Evolutionary conservation across 192 early-diverging fungal species (phyloP).

Genomic region (Cetraspora pellucida): DNA sequence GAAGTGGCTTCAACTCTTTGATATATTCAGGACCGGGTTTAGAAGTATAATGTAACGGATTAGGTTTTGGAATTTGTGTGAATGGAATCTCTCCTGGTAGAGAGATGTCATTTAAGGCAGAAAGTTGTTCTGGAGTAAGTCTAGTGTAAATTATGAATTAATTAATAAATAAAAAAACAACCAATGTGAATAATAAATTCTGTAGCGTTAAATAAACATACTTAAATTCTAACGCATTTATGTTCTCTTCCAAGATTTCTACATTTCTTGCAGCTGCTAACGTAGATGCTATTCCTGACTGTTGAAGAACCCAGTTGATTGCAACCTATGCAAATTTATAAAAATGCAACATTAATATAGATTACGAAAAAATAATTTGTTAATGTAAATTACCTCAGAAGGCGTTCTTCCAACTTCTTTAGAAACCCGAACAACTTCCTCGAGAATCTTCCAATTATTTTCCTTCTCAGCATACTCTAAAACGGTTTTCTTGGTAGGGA

Average conservation of each 20-base stretch:
- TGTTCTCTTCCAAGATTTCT: conserved; percentile 39
- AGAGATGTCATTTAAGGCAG: neutral
- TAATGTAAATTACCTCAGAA: conserved; percentile 36
- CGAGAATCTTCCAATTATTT: conserved; percentile 49
- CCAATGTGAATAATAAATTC: neutral
- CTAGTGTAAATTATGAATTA: neutral
- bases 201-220: neutral
- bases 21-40: too few species aligned
- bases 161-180: neutral
- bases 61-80: too few species aligned
- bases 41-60: too few species aligned
- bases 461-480: conserved; percentile 14
- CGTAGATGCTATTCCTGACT: conserved; percentile 46
- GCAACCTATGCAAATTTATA: conserved; percentile 36
- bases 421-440: conserved; percentile 47
- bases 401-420: conserved; percentile 43
- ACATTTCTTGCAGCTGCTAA: conserved; percentile 42
- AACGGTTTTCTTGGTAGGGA: neutral
- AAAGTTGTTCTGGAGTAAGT: neutral
- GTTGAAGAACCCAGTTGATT: conserved; percentile 48
- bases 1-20: too few species aligned
- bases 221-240: conserved; percentile 42
- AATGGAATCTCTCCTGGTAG: neutral
- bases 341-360: neutral
- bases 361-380: neutral